Percentiles rank a stretch among this genome's conserved stretches.
phyloP scores from a whole-genome alignment of 2,329 filamentous ascomycete species.

The Aureobasidium namibiae region DNA sequence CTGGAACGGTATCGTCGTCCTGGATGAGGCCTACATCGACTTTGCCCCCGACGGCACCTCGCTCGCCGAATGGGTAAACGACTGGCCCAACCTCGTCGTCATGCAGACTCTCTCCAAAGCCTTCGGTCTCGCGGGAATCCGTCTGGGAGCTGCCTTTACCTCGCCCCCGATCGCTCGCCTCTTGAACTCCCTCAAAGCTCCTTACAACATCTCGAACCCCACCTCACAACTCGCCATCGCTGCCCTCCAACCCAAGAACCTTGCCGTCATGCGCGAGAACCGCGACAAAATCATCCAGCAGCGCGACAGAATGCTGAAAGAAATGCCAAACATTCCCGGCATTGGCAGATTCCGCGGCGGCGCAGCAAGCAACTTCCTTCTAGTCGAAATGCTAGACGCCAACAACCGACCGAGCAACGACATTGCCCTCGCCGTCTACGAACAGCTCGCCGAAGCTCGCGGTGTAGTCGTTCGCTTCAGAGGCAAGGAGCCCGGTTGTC shows the following conservation, averaged over 20 bases:
- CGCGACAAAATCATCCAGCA: conserved; percentile 63
- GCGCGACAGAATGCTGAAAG: conserved; percentile 63
- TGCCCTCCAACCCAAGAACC: conserved; percentile 58
- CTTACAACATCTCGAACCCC: conserved; percentile 88
- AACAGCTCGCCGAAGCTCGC: conserved; percentile 71
- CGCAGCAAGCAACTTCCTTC: conserved; percentile 74
- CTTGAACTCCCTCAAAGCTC: conserved; percentile 88
- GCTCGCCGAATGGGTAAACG: conserved; percentile 81
- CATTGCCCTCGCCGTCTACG: conserved; percentile 71
- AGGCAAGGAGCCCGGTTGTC: conserved; percentile 83
- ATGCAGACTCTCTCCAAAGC: conserved; percentile 99
- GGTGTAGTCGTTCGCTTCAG: conserved; percentile 91
- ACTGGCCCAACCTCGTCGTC: conserved; percentile 92
- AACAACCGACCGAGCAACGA: conserved; percentile 64
- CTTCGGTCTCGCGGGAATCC: conserved; percentile 89
- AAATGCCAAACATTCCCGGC: conserved; percentile 67
- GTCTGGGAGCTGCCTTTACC: conserved; percentile 79
- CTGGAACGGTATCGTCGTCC: conserved; percentile 89
- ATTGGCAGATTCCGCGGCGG: conserved; percentile 78
- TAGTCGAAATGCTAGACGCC: conserved; percentile 76
- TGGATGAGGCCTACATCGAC: conserved; percentile 96
- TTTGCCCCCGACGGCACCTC: conserved; percentile 74
- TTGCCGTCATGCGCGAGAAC: conserved; percentile 66
- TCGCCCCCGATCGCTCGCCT: conserved; percentile 65
- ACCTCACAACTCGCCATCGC: conserved; percentile 73